These are phyloP conservation scores for Mucor saturninus DNA, from an alignment of 371 early-diverging fungal genomes.

Conservation along the genomic window DNA sequence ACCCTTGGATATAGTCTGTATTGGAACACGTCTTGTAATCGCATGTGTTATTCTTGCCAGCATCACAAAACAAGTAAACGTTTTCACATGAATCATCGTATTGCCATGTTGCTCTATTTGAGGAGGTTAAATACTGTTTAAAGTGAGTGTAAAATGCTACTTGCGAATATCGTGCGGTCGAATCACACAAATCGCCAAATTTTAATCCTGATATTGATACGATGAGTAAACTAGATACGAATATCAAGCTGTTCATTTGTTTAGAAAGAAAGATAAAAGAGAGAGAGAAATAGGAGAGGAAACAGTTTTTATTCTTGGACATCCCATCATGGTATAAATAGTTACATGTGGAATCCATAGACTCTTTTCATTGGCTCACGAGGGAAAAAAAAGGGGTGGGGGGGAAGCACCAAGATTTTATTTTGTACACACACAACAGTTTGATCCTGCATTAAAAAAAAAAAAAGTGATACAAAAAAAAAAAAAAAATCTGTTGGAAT, in stretches of 20 bases:
- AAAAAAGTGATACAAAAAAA: no score
- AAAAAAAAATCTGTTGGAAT: no score
- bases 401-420: no score
- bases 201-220: neutral
- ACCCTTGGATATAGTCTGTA: slow-evolving; percentile 35
- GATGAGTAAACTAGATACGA: neutral
- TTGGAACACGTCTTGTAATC: slow-evolving; percentile 33
- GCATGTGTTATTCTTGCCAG: slow-evolving; percentile 23
- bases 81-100: slow-evolving; percentile 32
- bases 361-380: neutral
- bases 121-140: neutral
- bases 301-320: neutral
- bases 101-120: slow-evolving; percentile 27
- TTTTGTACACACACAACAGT: no score
- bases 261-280: slow-evolving; percentile 3
- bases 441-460: no score
- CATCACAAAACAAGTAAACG: slow-evolving; percentile 34
- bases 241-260: neutral
- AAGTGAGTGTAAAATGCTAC: neutral
- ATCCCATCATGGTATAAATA: neutral
- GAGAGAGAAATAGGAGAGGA: slow-evolving; percentile 8
- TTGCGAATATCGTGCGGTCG: slow-evolving; percentile 27
- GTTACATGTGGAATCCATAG: neutral
- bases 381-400: no score
- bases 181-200: slow-evolving; percentile 26